These are phyloP conservation scores for Turnera subulata DNA, from an alignment of 345 rosid genomes.

Conservation along the genomic window DNA sequence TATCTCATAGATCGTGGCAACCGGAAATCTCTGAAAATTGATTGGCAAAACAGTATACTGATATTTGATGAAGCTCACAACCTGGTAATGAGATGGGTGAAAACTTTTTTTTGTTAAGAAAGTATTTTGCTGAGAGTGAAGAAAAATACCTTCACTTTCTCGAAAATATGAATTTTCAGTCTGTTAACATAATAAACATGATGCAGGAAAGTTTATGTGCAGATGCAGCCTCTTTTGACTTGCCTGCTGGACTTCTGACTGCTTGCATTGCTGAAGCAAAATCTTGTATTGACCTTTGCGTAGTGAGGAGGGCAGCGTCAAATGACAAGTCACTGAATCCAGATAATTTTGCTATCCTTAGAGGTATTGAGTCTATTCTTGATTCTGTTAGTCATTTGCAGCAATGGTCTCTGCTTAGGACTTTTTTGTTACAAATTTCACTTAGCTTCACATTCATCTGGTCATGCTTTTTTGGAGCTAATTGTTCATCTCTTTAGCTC, in stretches of 20 bases:
- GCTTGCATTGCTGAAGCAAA: slow-evolving; percentile 91
- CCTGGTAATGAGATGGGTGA: slow-evolving; percentile 74
- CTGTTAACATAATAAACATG: slow-evolving; percentile 14
- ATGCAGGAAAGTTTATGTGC: slow-evolving; percentile 89
- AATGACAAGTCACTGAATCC: slow-evolving; percentile 71
- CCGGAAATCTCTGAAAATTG: slow-evolving; percentile 56
- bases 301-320: slow-evolving; percentile 51
- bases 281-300: slow-evolving; percentile 71
- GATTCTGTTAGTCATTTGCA: too few relatives aligned
- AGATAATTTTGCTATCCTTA: slow-evolving; percentile 85
- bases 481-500: slow-evolving; percentile 45
- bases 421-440: not conserved
- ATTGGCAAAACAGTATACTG: slow-evolving; percentile 63
- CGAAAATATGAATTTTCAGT: too few relatives aligned
- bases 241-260: slow-evolving; percentile 64
- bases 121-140: not conserved
- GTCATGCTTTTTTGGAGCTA: slow-evolving; percentile 10
- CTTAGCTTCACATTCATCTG: not conserved
- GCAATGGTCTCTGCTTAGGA: too few relatives aligned
- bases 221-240: slow-evolving; percentile 94
- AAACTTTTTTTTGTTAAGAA: not conserved
- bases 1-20: slow-evolving; percentile 74
- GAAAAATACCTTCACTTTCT: too few relatives aligned
- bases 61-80: slow-evolving; percentile 99
- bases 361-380: slow-evolving; percentile 51